Conservation (phyloP, 164 flowering plant species). For the Tetracentron sinense region DNA sequence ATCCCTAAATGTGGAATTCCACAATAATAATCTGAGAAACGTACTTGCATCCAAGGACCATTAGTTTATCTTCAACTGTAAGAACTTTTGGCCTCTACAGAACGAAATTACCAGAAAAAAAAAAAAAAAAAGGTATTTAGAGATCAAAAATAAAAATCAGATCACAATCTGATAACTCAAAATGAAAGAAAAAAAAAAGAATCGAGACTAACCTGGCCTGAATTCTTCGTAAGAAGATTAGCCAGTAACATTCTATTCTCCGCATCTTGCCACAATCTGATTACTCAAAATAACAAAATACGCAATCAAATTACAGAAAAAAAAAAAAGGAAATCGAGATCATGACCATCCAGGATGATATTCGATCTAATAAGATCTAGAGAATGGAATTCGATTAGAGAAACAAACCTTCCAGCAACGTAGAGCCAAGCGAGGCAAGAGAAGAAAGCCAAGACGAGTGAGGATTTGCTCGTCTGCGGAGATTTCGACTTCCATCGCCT, state of each 20-base stretch:
- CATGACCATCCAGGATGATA: too few species aligned
- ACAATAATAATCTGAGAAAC: slow-evolving; percentile 6
- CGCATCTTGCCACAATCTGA: slow-evolving; percentile 96
- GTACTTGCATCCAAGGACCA: slow-evolving; percentile 88
- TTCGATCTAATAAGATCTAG: too few species aligned
- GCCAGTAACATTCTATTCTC: slow-evolving; percentile 63
- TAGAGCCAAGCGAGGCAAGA: slow-evolving; percentile 95
- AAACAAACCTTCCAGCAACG: slow-evolving; percentile 81
- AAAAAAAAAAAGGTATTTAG: background rate
- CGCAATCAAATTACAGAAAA: background rate
- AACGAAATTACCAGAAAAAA: slow-evolving; percentile 8
- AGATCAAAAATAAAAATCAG: background rate
- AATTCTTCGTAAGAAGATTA: slow-evolving; percentile 54
- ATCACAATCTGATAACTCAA: background rate
- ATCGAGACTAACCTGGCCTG: slow-evolving; percentile 42
- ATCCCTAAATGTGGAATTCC: background rate
- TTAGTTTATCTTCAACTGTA: slow-evolving; percentile 81
- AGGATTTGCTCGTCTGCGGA: slow-evolving; percentile 37
- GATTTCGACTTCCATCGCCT: slow-evolving; percentile 57
- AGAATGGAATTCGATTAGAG: background rate
- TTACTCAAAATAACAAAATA: background rate
- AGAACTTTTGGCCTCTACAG: slow-evolving; percentile 75
- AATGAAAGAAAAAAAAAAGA: slow-evolving; percentile 1
- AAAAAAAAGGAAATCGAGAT: background rate
- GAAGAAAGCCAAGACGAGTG: slow-evolving; percentile 66